phyloP scores from a whole-genome alignment of 345 rosid genomes.

The Arabidopsis thaliana region DNA sequence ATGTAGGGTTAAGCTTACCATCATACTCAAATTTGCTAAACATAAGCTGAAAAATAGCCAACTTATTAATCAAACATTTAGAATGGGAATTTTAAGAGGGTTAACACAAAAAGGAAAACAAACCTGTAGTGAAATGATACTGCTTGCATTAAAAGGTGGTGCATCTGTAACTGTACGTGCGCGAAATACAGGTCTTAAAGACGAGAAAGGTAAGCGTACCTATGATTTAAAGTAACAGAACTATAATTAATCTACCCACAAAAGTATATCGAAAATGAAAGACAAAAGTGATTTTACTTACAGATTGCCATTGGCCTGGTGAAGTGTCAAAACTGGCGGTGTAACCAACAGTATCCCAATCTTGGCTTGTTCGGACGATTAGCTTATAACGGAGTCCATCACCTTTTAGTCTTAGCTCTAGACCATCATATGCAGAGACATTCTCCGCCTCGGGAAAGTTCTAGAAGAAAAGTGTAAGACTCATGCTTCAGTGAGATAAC shows the following conservation, averaged over 20 bases:
- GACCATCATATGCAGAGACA: constrained; percentile 90
- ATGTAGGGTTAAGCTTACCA: constrained; percentile 88
- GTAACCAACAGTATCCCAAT: constrained; percentile 97
- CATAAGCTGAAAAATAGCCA: constrained; percentile 73
- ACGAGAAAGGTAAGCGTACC: constrained; percentile 79
- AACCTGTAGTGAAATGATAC: constrained; percentile 82
- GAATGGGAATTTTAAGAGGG: background rate
- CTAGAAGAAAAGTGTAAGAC: constrained; percentile 46
- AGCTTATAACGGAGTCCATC: constrained; percentile 90
- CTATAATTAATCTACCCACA: background rate
- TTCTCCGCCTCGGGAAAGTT: constrained; percentile 78
- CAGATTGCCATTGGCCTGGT: constrained; percentile 89
- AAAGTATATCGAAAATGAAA: constrained; percentile 1
- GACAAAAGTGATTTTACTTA: constrained; percentile 43
- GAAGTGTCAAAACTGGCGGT: constrained; percentile 78
- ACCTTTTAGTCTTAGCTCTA: constrained; percentile 78
- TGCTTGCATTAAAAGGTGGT: constrained; percentile 74
- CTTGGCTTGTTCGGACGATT: constrained; percentile 71
- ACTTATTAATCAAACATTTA: background rate
- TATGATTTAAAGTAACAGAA: constrained; percentile 36
- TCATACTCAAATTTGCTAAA: constrained; percentile 98
- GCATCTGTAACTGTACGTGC: constrained; percentile 80
- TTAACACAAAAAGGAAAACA: background rate
- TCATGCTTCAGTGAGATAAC: constrained; percentile 6
- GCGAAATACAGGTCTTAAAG: constrained; percentile 85